Conservation (phyloP, 768 basidiomycete genomes). For the Lyophyllum shimeji region DNA sequence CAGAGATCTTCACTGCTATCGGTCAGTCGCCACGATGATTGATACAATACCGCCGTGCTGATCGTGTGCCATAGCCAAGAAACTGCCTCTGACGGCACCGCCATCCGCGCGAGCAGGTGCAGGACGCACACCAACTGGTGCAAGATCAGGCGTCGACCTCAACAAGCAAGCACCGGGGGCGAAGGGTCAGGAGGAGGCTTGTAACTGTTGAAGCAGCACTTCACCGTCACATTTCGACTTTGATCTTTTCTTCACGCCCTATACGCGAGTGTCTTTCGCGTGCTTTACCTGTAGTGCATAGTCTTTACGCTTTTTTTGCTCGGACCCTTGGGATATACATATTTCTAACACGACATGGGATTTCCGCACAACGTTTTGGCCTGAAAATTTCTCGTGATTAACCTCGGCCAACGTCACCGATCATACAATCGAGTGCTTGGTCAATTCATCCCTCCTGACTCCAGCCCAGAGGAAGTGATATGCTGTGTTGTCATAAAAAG, state of each 20-base stretch:
- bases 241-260: constrained; percentile 17
- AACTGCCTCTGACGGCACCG: constrained; percentile 80
- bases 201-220: constrained; percentile 63
- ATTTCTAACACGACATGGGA: constrained; percentile 26
- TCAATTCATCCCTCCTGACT: no score
- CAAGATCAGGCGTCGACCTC: constrained; percentile 74
- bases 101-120: constrained; percentile 59
- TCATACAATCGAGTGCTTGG: no score
- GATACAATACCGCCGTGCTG: constrained; percentile 4
- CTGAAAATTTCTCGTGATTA: no score
- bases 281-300: constrained; percentile 33
- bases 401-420: no score
- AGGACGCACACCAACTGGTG: constrained; percentile 49
- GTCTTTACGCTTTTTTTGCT: constrained; percentile 25
- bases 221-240: constrained; percentile 11
- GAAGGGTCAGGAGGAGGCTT: constrained; percentile 59
- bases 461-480: not conserved
- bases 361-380: constrained; percentile 8
- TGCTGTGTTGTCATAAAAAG: not conserved
- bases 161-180: constrained; percentile 59
- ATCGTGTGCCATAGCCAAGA: constrained; percentile 61
- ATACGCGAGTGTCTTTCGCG: constrained; percentile 18
- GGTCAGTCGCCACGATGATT: constrained; percentile 43
- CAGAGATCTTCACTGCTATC: constrained; percentile 83
- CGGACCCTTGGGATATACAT: constrained; percentile 43